Evolutionary conservation across 2,329 filamentous ascomycete species (phyloP).

Genomic region (Pyrenochaeta sp.): DNA sequence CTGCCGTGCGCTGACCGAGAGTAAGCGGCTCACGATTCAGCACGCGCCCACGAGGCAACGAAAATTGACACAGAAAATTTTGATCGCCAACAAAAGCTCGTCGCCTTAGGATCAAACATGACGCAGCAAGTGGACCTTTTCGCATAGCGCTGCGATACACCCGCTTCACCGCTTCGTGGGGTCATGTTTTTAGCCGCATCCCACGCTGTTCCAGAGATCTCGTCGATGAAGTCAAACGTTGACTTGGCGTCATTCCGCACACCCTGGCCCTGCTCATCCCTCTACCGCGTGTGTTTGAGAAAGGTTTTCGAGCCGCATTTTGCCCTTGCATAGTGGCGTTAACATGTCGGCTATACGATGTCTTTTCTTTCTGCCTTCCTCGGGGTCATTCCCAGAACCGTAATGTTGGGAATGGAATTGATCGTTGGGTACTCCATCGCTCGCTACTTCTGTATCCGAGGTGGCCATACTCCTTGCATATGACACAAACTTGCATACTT

Average conservation of each 20-base stretch:
- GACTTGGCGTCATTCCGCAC: constrained; percentile 16
- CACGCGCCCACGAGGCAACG: constrained; percentile 25
- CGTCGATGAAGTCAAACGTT: constrained; percentile 13
- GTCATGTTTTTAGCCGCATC: constrained; percentile 37
- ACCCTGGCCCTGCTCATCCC: not conserved
- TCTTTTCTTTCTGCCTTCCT: not conserved
- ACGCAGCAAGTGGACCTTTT: constrained; percentile 30
- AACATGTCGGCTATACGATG: not conserved
- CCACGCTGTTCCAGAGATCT: constrained; percentile 25
- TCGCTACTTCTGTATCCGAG: not conserved
- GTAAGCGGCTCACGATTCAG: constrained; percentile 36
- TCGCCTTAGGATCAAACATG: constrained; percentile 28
- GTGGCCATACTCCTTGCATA: not conserved
- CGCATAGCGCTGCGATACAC: constrained; percentile 25
- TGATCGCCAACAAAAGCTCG: constrained; percentile 26
- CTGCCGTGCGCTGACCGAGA: constrained; percentile 20
- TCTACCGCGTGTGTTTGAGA: constrained; percentile 1
- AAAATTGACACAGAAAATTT: constrained; percentile 28
- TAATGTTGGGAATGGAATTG: not conserved
- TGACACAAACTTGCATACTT: not conserved
- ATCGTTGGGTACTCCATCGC: not conserved
- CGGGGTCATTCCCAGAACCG: not conserved
- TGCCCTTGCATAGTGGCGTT: constrained; percentile 18
- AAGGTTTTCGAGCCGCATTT: not conserved
- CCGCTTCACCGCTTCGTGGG: constrained; percentile 44